Evolutionary conservation across 306 rosid species (phyloP), one percentile per base, ranked within the genome.

Genomic region (Quercus bicolor): DNA sequence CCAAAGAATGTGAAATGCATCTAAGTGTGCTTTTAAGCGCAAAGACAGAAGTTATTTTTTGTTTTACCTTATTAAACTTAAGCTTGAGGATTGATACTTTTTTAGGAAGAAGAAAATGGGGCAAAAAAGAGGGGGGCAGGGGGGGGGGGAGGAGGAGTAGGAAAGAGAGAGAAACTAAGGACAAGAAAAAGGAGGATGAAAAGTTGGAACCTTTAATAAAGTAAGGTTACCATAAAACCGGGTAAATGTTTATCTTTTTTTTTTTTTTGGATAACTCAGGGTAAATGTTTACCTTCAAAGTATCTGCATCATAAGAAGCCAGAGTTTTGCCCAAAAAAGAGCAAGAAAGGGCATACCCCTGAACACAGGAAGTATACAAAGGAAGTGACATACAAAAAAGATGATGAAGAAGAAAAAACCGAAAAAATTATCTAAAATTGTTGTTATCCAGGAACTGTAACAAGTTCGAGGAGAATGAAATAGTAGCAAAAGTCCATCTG

Each of bases 1-100:
- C 31, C 68, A 76, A 11, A 72, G 26, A 80, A 69, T 56, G 75
- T 16, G 71, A 73, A 61, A 70, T 5, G 4, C 62, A 70, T 51
- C 68, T 18, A 66, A 33, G 37, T 19, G 26, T 66, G 24, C 52
- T 20, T 19, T 14, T 19, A 66, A 48, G 53, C 0, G 5, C 53
- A 48, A 48, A 13, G 16, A 10, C 53, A 48, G 4, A 10, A 13
- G 16, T 13, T 19, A 31, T 3, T 19, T 33, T 9, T 34, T 2
- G 2, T 8, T 66, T 18, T 26, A 66, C 51, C 72, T 9, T 9
- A 66, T 66, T 33, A 16, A 5, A 66, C 52, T 9, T 31, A 19
- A 33, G 19, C 21, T 18, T 7, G 13, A 11, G 70, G 40, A 64
- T 28, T 64, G 16, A 29, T 64, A 29, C 43, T 64, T 29, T 2